Conservation (phyloP, 2,329 filamentous ascomycete genomes). For the Penicillium brasilianum region DNA sequence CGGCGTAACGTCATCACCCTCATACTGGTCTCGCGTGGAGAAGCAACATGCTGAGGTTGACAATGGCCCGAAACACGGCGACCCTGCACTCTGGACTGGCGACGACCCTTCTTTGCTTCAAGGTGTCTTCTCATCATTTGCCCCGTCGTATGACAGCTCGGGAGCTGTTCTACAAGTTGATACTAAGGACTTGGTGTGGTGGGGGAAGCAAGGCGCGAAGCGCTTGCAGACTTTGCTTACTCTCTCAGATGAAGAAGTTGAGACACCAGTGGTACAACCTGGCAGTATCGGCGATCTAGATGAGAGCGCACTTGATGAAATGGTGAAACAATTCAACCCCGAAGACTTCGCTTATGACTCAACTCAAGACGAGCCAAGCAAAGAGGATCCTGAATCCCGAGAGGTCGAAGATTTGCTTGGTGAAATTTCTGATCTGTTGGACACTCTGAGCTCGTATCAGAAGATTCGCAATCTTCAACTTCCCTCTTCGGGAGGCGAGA, state of each 20-base stretch:
- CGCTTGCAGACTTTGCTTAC: slow-evolving; percentile 46
- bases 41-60: slow-evolving; percentile 36
- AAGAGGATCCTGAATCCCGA: slow-evolving; percentile 48
- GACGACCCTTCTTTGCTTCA: slow-evolving; percentile 46
- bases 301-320: slow-evolving; percentile 47
- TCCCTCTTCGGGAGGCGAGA: slow-evolving; percentile 30
- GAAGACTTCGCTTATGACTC: slow-evolving; percentile 38
- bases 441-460: slow-evolving; percentile 67
- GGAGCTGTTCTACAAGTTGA: slow-evolving; percentile 49
- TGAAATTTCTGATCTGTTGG: slow-evolving; percentile 64
- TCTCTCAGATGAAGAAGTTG: slow-evolving; percentile 28
- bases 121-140: slow-evolving; percentile 56
- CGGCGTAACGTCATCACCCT: slow-evolving; percentile 43
- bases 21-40: slow-evolving; percentile 46
- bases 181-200: slow-evolving; percentile 53
- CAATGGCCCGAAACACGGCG: slow-evolving; percentile 31
- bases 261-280: slow-evolving; percentile 32
- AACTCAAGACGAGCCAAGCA: slow-evolving; percentile 26
- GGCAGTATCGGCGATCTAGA: slow-evolving; percentile 45
- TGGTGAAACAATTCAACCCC: slow-evolving; percentile 49
- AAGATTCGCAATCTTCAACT: slow-evolving; percentile 60
- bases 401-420: slow-evolving; percentile 58
- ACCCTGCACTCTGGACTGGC: slow-evolving; percentile 37
- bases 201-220: slow-evolving; percentile 48
- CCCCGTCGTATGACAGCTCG: slow-evolving; percentile 53